Evolutionary conservation across 768 basidiomycete species (phyloP).

Genomic region (Mycena pura): DNA sequence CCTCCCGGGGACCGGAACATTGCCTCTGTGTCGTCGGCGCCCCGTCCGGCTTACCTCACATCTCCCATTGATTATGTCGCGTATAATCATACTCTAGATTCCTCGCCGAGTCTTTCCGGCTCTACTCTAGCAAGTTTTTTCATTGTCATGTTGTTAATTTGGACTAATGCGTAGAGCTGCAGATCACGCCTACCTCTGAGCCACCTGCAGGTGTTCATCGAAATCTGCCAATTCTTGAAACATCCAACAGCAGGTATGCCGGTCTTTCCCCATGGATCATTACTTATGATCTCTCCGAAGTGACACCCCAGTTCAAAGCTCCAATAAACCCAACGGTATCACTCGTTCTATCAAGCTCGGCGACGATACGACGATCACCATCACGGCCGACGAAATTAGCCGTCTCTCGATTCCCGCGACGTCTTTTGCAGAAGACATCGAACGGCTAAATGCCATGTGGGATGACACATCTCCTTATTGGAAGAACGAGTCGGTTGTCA

Average conservation of each 20-base stretch:
- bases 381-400: neutral
- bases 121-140: neutral
- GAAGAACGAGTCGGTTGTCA: constrained; percentile 24
- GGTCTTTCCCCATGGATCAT: neutral
- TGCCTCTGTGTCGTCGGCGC: neutral
- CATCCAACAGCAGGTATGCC: too few relatives aligned
- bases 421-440: constrained; percentile 29
- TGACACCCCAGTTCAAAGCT: neutral
- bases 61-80: neutral
- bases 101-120: neutral
- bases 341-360: constrained; percentile 1
- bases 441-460: constrained; percentile 32
- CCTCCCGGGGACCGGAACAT: neutral
- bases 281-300: neutral
- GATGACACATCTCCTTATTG: constrained; percentile 31
- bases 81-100: neutral
- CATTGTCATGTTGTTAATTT: neutral
- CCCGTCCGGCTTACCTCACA: too few relatives aligned
- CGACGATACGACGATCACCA: neutral
- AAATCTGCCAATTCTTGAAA: neutral
- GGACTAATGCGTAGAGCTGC: too few relatives aligned
- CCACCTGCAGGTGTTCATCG: too few relatives aligned
- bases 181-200: too few relatives aligned
- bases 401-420: constrained; percentile 13
- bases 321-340: neutral